Conservation (phyloP, 345 rosid genomes). For the Cardamine resedifolia region DNA sequence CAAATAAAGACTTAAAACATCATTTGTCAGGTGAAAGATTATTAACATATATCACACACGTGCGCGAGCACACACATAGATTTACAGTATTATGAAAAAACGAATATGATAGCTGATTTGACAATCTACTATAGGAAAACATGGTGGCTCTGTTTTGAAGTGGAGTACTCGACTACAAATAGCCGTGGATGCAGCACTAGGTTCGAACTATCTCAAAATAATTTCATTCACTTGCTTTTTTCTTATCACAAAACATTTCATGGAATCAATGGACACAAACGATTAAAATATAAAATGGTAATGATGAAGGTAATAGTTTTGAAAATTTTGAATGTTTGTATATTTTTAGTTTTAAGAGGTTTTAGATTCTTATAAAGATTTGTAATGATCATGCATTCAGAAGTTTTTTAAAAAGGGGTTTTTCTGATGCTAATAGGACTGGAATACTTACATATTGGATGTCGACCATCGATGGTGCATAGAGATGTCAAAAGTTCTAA, state of each 20-base stretch:
- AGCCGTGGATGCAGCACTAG: slow-evolving; percentile 47
- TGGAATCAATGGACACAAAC: background rate
- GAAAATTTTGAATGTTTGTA: too few species aligned
- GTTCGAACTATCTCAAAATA: background rate
- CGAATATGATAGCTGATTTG: background rate
- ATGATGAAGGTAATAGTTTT: too few species aligned
- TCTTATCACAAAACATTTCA: background rate
- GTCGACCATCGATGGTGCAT: slow-evolving; percentile 9
- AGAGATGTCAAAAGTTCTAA: slow-evolving; percentile 13
- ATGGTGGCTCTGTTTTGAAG: background rate
- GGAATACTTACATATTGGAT: slow-evolving; percentile 20
- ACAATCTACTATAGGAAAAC: background rate
- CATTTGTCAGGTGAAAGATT: slow-evolving; percentile 27
- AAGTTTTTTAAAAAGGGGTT: too few species aligned
- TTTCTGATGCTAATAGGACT: background rate
- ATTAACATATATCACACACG: too few species aligned
- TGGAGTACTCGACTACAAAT: slow-evolving; percentile 44
- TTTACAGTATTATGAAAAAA: too few species aligned
- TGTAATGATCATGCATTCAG: too few species aligned
- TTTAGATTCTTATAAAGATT: too few species aligned
- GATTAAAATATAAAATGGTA: background rate
- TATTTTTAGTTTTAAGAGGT: too few species aligned
- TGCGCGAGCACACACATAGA: too few species aligned
- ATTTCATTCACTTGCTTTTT: background rate
- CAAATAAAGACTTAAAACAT: slow-evolving; percentile 1